phyloP scores from a whole-genome alignment of 495 filamentous ascomycete species.

The Haplographium delicatum region DNA sequence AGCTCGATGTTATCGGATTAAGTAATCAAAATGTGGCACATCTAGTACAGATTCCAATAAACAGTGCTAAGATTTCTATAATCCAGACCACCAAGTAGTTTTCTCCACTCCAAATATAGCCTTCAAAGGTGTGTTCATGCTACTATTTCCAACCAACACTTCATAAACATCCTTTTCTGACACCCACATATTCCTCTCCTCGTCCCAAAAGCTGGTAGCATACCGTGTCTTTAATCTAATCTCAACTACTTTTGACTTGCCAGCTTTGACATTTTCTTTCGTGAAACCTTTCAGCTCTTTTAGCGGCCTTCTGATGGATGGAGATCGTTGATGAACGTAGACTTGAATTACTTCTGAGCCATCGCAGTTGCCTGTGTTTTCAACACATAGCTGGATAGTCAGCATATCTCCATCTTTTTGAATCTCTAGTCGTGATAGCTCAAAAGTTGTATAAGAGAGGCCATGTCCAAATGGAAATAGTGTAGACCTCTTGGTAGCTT shows the following conservation, averaged over 20 bases:
- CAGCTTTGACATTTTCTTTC: conserved; percentile 59
- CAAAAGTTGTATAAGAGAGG: conserved; percentile 80
- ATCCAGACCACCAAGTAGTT: conserved; percentile 51
- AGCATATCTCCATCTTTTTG: conserved; percentile 18
- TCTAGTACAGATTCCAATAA: conserved; percentile 28
- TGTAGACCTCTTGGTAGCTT: conserved; percentile 61
- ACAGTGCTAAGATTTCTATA: conserved; percentile 17
- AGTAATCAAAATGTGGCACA: neutral
- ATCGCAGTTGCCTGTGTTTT: conserved; percentile 47
- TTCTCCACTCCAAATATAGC: conserved; percentile 44
- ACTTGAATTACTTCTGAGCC: conserved; percentile 62
- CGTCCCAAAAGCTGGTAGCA: conserved; percentile 65
- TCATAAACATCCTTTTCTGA: conserved; percentile 58
- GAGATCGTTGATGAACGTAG: conserved; percentile 39
- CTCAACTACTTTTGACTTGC: conserved; percentile 50
- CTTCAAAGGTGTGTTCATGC: conserved; percentile 35
- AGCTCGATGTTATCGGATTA: neutral
- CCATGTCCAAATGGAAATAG: conserved; percentile 89
- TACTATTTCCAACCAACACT: conserved; percentile 47
- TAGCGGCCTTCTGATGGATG: conserved; percentile 51
- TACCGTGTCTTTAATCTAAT: conserved; percentile 53
- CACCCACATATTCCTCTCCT: conserved; percentile 56
- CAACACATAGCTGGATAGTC: conserved; percentile 45
- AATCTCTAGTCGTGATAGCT: conserved; percentile 34
- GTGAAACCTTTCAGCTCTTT: conserved; percentile 71